Evolutionary conservation across 768 basidiomycete species (phyloP).

Genomic region (Pulveroboletus sp.): DNA sequence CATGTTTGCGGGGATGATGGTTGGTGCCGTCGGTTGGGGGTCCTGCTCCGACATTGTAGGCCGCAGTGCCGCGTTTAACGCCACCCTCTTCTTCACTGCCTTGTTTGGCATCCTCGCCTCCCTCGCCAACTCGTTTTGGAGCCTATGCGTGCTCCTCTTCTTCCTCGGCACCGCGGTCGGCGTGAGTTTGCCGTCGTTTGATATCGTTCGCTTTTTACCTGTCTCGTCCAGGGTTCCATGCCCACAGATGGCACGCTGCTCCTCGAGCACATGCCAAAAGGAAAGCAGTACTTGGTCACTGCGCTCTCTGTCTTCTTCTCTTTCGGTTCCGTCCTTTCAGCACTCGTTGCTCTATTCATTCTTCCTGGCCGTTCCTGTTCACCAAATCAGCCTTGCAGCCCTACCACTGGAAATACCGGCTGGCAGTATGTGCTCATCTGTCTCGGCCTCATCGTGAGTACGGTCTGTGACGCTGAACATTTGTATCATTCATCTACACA

Average conservation of each 20-base stretch:
- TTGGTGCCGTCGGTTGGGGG: slow-evolving; percentile 90
- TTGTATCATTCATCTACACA: slow-evolving; percentile 30
- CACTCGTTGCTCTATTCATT: slow-evolving; percentile 72
- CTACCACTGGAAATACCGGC: slow-evolving; percentile 68
- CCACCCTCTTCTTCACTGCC: slow-evolving; percentile 85
- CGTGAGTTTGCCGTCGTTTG: slow-evolving; percentile 42
- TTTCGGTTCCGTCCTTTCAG: slow-evolving; percentile 82
- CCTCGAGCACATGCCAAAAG: slow-evolving; percentile 87
- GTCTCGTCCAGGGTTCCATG: slow-evolving; percentile 74
- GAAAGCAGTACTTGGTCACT: slow-evolving; percentile 90
- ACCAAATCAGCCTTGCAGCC: slow-evolving; percentile 53
- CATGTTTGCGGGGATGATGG: slow-evolving; percentile 97
- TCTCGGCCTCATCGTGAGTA: slow-evolving; percentile 78
- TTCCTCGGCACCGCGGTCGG: slow-evolving; percentile 91
- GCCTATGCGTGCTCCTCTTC: slow-evolving; percentile 76
- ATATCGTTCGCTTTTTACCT: background rate
- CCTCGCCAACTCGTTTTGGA: slow-evolving; percentile 61
- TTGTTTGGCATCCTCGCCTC: slow-evolving; percentile 83
- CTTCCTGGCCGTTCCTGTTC: slow-evolving; percentile 75
- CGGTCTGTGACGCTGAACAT: slow-evolving; percentile 1
- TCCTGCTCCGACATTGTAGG: slow-evolving; percentile 90
- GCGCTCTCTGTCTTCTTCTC: slow-evolving; percentile 95
- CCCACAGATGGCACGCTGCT: slow-evolving; percentile 94
- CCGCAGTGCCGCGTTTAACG: slow-evolving; percentile 86
- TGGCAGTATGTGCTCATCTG: slow-evolving; percentile 83